Percentiles rank a stretch among this genome's conserved stretches.
phyloP scores from a whole-genome alignment of 1,284 basidiomycete species.

The Hemileia vastatrix region DNA sequence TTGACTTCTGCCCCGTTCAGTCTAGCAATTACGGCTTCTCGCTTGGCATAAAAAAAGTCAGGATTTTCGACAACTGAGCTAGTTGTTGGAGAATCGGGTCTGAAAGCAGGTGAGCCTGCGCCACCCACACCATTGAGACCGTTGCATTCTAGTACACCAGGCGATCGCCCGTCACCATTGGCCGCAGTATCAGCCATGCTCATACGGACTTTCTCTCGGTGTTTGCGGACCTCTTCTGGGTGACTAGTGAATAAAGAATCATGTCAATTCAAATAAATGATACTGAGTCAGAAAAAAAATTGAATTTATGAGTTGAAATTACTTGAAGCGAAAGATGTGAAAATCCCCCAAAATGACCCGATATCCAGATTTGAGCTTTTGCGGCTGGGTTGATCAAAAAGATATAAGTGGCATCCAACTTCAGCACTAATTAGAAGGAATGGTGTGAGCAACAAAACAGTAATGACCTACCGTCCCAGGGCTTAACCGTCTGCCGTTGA shows the following conservation, averaged over 20 bases:
- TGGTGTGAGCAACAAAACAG: not conserved
- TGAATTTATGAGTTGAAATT: not conserved
- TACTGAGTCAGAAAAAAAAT: too few species aligned
- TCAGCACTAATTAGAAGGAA: conserved; percentile 36
- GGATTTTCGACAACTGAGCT: conserved; percentile 51
- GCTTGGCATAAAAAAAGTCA: conserved; percentile 86
- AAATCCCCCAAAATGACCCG: conserved; percentile 94
- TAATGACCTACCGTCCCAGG: conserved; percentile 56
- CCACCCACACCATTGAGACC: conserved; percentile 28
- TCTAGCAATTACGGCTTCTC: conserved; percentile 75
- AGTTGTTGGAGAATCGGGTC: conserved; percentile 63
- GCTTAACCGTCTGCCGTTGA: conserved; percentile 80
- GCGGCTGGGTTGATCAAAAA: conserved; percentile 49
- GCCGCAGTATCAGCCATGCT: conserved; percentile 57
- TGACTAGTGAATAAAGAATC: conserved; percentile 48
- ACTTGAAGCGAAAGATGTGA: conserved; percentile 93
- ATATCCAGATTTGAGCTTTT: conserved; percentile 79
- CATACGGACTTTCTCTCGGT: conserved; percentile 62
- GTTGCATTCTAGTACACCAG: conserved; percentile 31
- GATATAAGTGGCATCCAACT: conserved; percentile 27
- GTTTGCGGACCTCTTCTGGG: conserved; percentile 84
- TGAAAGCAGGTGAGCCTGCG: conserved; percentile 47
- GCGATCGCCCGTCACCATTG: conserved; percentile 32
- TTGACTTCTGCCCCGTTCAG: conserved; percentile 68
- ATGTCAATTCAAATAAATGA: too few species aligned